Percentiles rank a stretch among this genome's conserved stretches.
Evolutionary conservation across 441 rosid genomes (phyloP).

Genomic region (Syzygium malaccense): DNA sequence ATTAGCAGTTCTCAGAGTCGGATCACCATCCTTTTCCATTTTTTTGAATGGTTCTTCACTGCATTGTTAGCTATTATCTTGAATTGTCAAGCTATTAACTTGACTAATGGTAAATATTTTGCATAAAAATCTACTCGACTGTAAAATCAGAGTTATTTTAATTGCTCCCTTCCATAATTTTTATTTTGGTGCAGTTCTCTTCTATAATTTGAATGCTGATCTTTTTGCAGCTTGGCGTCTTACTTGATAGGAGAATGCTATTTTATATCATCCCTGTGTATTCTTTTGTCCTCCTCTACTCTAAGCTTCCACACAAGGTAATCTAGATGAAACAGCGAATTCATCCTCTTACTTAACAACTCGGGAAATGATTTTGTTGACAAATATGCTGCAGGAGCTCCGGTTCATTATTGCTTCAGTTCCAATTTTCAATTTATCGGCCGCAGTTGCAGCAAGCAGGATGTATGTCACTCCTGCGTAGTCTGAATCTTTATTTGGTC

Average conservation of each 20-base stretch:
- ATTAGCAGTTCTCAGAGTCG: neutral
- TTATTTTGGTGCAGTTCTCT: too few species aligned
- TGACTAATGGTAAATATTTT: neutral
- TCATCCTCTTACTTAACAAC: neutral
- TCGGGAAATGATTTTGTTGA: neutral
- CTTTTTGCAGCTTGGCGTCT: constrained; percentile 64
- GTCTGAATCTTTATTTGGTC: neutral
- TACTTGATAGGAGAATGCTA: constrained; percentile 75
- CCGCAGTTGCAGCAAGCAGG: constrained; percentile 86
- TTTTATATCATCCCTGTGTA: constrained; percentile 55
- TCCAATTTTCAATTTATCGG: constrained; percentile 92
- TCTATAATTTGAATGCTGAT: neutral
- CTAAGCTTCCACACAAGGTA: constrained; percentile 99
- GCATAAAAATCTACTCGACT: neutral
- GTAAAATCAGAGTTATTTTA: neutral
- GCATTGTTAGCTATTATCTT: neutral
- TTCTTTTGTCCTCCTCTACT: constrained; percentile 74
- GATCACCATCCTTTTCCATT: neutral
- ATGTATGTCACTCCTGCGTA: constrained; percentile 33
- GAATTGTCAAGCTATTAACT: neutral
- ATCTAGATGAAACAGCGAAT: neutral
- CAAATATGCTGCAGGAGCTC: constrained; percentile 60
- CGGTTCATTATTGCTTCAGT: constrained; percentile 88
- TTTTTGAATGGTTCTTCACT: neutral
- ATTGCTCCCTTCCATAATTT: neutral